Base-by-base conservation (phyloP, 768 basidiomycete genomes). In the Lactarius deliciosus region DNA sequence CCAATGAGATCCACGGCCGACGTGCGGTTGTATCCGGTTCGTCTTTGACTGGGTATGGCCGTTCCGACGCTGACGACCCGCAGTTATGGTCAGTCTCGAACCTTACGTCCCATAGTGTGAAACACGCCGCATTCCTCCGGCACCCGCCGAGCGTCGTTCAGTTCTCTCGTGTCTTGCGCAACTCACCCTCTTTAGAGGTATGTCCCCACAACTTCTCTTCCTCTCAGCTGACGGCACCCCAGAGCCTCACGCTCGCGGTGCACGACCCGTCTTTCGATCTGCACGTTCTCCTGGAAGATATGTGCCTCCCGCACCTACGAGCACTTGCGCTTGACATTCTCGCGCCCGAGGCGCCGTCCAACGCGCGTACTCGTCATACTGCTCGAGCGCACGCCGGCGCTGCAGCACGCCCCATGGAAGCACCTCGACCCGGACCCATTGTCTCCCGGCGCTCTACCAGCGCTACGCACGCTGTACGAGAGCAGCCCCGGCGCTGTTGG, bases 201-300 rank as follows among this genome's bases (percentile, higher is more conserved):
- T 28, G 1, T 28, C 25, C 25, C 25, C 25, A 28, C 25, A 2
- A 28, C 25, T 28, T 28, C 25, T 28, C 25, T 28, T 28, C 25
- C 25, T 32, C 55, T 56, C 20, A 20, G 2, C n/a, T 56, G 28
- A 30, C 5, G 30, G 11, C 28, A 2, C 30, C 0, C 28, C 20
- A 64, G 63, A 45, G 40, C 18, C 41, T 64, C 56, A 43, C 40
- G 72, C 60, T 81, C 74, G 28, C 75, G 77, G 22, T 82, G 77
- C 47, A 80, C 8, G n/a, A 50, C 78, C 28, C 28, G 20, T 18
- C 54, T 4, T 45, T 64, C 56, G 63, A 64, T 28, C 41, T 64
- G 16, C 53, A 18, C 5, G 13, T 22, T 34, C 50, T 62, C 50
- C 28, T 62, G 11, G 22, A 25, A 11, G 47, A 47, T 36, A 0